Evolutionary conservation across 352 stramenopile species (phyloP).

Genomic region (Albugo laibachii): DNA sequence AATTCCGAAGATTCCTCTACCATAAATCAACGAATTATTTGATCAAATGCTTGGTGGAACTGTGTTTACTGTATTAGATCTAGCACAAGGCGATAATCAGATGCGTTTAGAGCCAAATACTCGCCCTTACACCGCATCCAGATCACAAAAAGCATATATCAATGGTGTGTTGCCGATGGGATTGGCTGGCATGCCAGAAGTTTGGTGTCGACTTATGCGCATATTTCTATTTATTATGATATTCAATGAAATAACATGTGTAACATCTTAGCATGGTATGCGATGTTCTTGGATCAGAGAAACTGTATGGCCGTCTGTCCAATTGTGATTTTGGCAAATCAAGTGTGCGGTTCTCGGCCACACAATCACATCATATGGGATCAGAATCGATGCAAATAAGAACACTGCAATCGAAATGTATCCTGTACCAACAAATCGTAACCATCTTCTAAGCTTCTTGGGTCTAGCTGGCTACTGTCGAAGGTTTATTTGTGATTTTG

Average conservation of each 20-base stretch:
- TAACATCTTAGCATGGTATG: neutral
- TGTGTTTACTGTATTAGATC: slow-evolving; percentile 2
- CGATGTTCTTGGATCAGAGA: neutral
- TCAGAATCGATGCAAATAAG: slow-evolving; percentile 6
- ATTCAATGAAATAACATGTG: neutral
- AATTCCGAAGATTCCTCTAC: slow-evolving; percentile 1
- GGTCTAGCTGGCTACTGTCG: slow-evolving; percentile 10
- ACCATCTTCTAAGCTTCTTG: slow-evolving; percentile 9
- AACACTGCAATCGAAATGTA: slow-evolving; percentile 1
- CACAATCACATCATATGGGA: slow-evolving; percentile 6
- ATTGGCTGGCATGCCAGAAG: slow-evolving; percentile 1
- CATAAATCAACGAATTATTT: slow-evolving; percentile 11
- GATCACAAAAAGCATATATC: neutral
- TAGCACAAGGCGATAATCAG: slow-evolving; percentile 5
- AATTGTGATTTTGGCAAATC: slow-evolving; percentile 6
- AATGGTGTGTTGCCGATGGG: neutral
- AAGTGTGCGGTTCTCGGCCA: slow-evolving; percentile 13
- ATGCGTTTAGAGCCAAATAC: slow-evolving; percentile 2
- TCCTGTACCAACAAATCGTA: slow-evolving; percentile 2
- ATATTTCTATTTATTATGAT: too few species aligned
- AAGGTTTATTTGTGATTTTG: slow-evolving; percentile 8
- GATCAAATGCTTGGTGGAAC: slow-evolving; percentile 3
- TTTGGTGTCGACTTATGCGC: slow-evolving; percentile 3
- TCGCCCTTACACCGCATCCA: slow-evolving; percentile 2
- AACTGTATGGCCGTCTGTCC: neutral